Conservation (phyloP, 768 basidiomycete genomes). For the Boletus rex-veris region DNA sequence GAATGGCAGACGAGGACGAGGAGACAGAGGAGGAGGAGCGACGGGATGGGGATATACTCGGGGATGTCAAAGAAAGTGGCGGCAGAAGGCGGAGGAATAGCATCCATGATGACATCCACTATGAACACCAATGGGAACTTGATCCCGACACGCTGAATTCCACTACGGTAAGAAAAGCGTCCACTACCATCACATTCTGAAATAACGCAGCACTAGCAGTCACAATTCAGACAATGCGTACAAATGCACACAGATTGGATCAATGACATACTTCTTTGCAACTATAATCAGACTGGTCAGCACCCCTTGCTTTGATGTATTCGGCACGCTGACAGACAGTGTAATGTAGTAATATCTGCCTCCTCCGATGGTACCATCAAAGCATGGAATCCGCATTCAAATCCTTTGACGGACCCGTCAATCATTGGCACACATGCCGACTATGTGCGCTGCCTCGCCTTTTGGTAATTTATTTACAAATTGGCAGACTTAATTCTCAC, state of each 20-base stretch:
- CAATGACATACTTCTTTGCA: slow-evolving; percentile 90
- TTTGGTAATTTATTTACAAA: slow-evolving; percentile 46
- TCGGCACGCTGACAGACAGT: slow-evolving; percentile 11
- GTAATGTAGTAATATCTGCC: slow-evolving; percentile 70
- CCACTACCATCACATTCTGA: not conserved
- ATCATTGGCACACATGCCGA: slow-evolving; percentile 76
- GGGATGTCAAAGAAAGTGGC: slow-evolving; percentile 55
- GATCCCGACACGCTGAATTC: slow-evolving; percentile 52
- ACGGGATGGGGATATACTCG: slow-evolving; percentile 75
- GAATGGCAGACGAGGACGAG: slow-evolving; percentile 77
- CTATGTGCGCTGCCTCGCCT: slow-evolving; percentile 78
- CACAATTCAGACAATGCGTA: slow-evolving; percentile 80
- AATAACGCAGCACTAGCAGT: slow-evolving; percentile 36
- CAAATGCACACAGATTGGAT: slow-evolving; percentile 96
- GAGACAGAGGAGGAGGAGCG: slow-evolving; percentile 61
- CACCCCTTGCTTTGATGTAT: slow-evolving; percentile 4
- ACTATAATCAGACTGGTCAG: slow-evolving; percentile 83
- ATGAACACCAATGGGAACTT: slow-evolving; percentile 78
- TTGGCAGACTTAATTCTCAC: slow-evolving; percentile 9
- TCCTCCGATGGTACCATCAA: slow-evolving; percentile 95
- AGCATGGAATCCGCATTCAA: slow-evolving; percentile 85
- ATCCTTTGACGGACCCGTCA: slow-evolving; percentile 54
- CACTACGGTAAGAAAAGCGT: slow-evolving; percentile 42
- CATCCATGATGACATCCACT: slow-evolving; percentile 40
- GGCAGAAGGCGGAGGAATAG: slow-evolving; percentile 33